Percentiles rank a stretch among this genome's conserved stretches.
phyloP scores from a whole-genome alignment of 2,329 filamentous ascomycete species.

The Hypoxylon sp. region DNA sequence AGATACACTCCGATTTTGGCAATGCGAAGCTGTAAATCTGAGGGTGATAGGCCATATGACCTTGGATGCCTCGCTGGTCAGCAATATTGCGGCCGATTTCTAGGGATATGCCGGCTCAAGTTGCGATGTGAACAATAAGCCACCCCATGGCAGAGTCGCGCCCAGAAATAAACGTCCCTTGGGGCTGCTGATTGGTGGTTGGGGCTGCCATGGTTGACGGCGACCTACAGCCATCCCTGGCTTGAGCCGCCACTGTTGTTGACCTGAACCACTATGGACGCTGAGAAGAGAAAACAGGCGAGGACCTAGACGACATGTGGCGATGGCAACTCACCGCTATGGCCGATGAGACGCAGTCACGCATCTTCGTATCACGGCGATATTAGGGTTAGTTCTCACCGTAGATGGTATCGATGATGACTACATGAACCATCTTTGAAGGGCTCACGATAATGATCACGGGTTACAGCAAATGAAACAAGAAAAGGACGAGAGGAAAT shows the following conservation, averaged over 20 bases:
- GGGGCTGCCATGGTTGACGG: background rate
- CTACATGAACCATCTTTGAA: background rate
- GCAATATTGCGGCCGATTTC: slow-evolving; percentile 16
- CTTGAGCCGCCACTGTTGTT: background rate
- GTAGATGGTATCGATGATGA: background rate
- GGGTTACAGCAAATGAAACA: background rate
- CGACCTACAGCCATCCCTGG: background rate
- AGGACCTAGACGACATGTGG: slow-evolving; percentile 13
- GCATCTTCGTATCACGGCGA: slow-evolving; percentile 8
- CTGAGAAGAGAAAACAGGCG: slow-evolving; percentile 4
- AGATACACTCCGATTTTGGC: slow-evolving; percentile 22
- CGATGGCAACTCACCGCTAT: slow-evolving; percentile 9
- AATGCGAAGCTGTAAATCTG: slow-evolving; percentile 3
- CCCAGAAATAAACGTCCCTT: background rate
- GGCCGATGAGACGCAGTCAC: slow-evolving; percentile 30
- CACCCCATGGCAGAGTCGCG: slow-evolving; percentile 2
- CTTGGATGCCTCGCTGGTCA: slow-evolving; percentile 10
- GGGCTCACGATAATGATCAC: background rate
- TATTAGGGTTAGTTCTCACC: slow-evolving; percentile 23
- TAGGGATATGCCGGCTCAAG: background rate
- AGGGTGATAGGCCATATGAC: slow-evolving; percentile 24
- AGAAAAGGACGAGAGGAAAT: slow-evolving; percentile 5
- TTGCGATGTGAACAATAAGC: slow-evolving; percentile 15
- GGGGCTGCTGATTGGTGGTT: background rate
- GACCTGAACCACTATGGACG: background rate